phyloP scores from a whole-genome alignment of 1,139 yeast genomes.

The Suhomyces anneliseae region DNA sequence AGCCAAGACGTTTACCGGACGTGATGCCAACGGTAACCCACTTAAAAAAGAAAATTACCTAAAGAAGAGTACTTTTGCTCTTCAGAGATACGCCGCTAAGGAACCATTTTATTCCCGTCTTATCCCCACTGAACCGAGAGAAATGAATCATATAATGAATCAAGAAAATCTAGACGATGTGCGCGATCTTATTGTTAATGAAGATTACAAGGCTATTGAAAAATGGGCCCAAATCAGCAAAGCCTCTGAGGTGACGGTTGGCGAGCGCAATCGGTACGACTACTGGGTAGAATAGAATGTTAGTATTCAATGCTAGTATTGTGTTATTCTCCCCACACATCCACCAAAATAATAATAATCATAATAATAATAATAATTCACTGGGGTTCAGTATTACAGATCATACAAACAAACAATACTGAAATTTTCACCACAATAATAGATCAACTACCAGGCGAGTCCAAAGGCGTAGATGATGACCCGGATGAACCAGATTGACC shows the following conservation, averaged over 20 bases:
- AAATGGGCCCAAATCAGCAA: no score
- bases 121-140: slow-evolving; percentile 17
- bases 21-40: slow-evolving; percentile 39
- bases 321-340: no score
- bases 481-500: no score
- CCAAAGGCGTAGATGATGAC: no score
- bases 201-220: slow-evolving; percentile 1
- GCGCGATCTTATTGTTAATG: not conserved
- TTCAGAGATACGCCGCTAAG: slow-evolving; percentile 26
- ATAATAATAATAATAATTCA: no score
- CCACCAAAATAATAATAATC: no score
- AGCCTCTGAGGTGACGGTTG: not conserved
- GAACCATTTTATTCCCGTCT: slow-evolving; percentile 28
- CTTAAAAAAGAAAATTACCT: slow-evolving; percentile 32
- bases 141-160: slow-evolving; percentile 6
- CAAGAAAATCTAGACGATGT: not conserved
- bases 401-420: no score
- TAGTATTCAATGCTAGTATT: no score
- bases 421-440: no score
- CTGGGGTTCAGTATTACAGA: no score
- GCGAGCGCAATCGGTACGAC: not conserved
- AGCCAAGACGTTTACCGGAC: slow-evolving; percentile 35
- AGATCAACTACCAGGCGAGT: no score
- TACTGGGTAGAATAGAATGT: not conserved
- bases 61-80: slow-evolving; percentile 26